Evolutionary conservation across 2,329 filamentous ascomycete genomes (phyloP).

Genomic region (Penicillium sumatraense): DNA sequence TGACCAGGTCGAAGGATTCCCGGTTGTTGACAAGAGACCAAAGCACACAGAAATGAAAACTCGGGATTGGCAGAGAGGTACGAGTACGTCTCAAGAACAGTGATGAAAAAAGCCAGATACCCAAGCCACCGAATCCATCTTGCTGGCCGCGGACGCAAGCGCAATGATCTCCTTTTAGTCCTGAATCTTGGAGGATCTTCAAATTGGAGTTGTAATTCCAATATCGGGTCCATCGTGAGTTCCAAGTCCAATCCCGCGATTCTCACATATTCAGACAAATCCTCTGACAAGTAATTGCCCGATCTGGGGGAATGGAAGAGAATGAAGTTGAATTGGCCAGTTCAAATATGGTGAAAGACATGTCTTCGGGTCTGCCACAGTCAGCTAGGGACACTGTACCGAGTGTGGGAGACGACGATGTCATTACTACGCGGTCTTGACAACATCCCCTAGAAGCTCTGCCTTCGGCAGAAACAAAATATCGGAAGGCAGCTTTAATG

Average conservation of each 20-base stretch:
- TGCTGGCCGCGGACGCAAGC: conserved; percentile 9
- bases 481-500: too few species aligned
- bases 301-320: too few species aligned
- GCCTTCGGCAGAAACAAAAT: too few species aligned
- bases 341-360: too few species aligned
- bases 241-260: neutral
- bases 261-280: conserved; percentile 3
- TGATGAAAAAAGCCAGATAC: conserved; percentile 12
- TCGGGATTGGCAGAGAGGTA: conserved; percentile 11
- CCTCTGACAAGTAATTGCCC: too few species aligned
- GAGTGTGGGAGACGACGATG: conserved; percentile 12
- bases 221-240: conserved; percentile 6
- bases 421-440: conserved; percentile 25
- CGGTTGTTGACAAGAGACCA: neutral
- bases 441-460: too few species aligned
- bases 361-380: neutral
- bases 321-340: too few species aligned
- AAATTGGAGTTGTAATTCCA: conserved; percentile 7
- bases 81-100: conserved; percentile 12
- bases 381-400: conserved; percentile 2
- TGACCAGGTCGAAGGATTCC: conserved; percentile 24
- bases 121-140: conserved; percentile 17
- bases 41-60: conserved; percentile 4
- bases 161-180: neutral
- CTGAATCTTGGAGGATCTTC: conserved; percentile 4